Evolutionary conservation across 2,329 filamentous ascomycete species (phyloP), one percentile per base, ranked within the genome.

Genomic region (Claviceps quebecensis): DNA sequence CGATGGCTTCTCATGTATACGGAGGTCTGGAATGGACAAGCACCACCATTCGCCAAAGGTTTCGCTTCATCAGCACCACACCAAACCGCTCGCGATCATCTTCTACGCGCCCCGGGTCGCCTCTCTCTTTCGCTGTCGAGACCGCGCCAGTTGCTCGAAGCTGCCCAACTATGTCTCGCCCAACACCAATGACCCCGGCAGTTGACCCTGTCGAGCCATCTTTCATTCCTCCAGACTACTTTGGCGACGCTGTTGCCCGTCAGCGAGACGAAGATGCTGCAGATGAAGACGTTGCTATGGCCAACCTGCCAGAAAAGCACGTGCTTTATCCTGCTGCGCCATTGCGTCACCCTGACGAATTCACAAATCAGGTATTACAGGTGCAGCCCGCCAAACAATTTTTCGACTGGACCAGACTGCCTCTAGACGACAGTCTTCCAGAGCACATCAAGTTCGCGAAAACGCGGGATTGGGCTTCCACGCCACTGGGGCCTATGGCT

Each of bases 331-430:
- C 60, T 26, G 55, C 55, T 16, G 53, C 55, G 48, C 59, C 63
- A 47, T 43, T 53, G 34, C 55, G 61, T 29, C 69, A 71, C 49
- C 67, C 68, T 4, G 69, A 71, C 45, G 69, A 69, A 22, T 71
- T 71, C 37, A 69, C 69, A 14, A 69, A 70, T 40, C 60, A 69
- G 45, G 67, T 70, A 2, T 61, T 70, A n/a, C 62, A 63, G 53
- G 22, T 52, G 11, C 56, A 58, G 40, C 55, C 54, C n/a, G 52
- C 46, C 45, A 53, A 48, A 43, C 49, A 51, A 5, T 52, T 55
- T 19, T 91, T 90, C 61, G 87, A 94, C 65, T 93, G 87, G 87
- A 93, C 87, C 4, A 76, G 80, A 50, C 72, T 91, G 47, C 78
- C 83, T 1, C 49, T 83, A 13, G 77, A 77, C 4, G 70, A 80